Evolutionary conservation across 2,329 filamentous ascomycete genomes (phyloP).

Genomic region (Sporothrix sp.): DNA sequence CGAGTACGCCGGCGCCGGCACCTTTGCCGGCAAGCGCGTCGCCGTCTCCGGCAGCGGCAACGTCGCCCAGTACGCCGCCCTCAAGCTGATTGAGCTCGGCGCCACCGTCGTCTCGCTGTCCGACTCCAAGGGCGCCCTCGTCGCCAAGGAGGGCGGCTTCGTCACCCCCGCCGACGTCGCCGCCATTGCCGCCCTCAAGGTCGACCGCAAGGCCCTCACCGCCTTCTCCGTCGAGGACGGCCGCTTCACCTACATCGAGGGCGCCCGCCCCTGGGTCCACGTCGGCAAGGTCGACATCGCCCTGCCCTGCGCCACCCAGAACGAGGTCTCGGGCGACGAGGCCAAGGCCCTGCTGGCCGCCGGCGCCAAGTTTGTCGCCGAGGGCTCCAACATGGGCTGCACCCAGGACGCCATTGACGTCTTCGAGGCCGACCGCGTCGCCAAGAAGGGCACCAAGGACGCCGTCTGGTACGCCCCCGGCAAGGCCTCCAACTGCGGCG

Average conservation of each 20-base stretch:
- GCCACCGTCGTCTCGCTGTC: conserved; percentile 87
- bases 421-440: conserved; percentile 71
- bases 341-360: conserved; percentile 68
- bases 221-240: conserved; percentile 51
- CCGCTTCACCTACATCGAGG: conserved; percentile 80
- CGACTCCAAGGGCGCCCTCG: conserved; percentile 77
- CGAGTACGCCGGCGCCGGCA: conserved; percentile 74
- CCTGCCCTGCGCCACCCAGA: conserved; percentile 90
- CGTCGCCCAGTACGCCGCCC: conserved; percentile 92
- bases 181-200: conserved; percentile 75
- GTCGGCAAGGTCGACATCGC: conserved; percentile 84
- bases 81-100: conserved; percentile 94
- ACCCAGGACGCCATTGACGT: conserved; percentile 89
- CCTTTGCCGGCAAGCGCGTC: conserved; percentile 83
- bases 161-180: conserved; percentile 74
- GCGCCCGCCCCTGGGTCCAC: conserved; percentile 84
- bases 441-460: conserved; percentile 44
- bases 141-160: conserved; percentile 55
- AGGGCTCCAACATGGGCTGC: conserved; percentile 99
- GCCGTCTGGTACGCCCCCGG: conserved; percentile 94
- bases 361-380: conserved; percentile 78
- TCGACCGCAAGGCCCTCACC: conserved; percentile 72
- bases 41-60: conserved; percentile 96
- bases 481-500: conserved; percentile 95
- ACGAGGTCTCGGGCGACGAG: conserved; percentile 90